These are phyloP conservation scores for Curvularia eragrostidis DNA, from an alignment of 2,329 filamentous ascomycete species.

Conservation along the genomic window DNA sequence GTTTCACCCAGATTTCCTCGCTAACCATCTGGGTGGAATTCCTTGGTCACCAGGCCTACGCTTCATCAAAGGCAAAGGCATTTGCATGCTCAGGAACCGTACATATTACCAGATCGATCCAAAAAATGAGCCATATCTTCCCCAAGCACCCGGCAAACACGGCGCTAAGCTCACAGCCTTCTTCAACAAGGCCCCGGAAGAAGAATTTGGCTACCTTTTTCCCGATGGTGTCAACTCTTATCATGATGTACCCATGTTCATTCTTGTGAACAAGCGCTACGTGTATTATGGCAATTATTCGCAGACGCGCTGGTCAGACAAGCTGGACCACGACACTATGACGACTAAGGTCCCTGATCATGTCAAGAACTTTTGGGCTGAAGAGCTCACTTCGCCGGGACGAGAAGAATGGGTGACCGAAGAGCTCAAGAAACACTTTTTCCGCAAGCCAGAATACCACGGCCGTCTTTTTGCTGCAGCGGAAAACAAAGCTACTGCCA, in stretches of 20 bases:
- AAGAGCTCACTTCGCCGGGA: slow-evolving; percentile 42
- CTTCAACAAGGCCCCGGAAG: slow-evolving; percentile 51
- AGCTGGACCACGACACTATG: slow-evolving; percentile 53
- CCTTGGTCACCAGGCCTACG: slow-evolving; percentile 53
- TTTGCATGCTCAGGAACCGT: slow-evolving; percentile 41
- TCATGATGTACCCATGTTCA: slow-evolving; percentile 53
- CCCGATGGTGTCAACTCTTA: slow-evolving; percentile 38
- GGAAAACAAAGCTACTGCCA: slow-evolving; percentile 23
- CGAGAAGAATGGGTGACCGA: slow-evolving; percentile 54
- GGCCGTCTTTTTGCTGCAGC: slow-evolving; percentile 37
- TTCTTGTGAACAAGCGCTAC: slow-evolving; percentile 43
- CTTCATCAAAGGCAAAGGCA: slow-evolving; percentile 37
- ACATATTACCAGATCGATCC: slow-evolving; percentile 54
- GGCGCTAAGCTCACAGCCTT: slow-evolving; percentile 57
- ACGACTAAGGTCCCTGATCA: slow-evolving; percentile 45
- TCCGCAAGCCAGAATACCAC: slow-evolving; percentile 51
- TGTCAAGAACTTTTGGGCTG: slow-evolving; percentile 52
- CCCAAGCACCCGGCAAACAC: slow-evolving; percentile 49
- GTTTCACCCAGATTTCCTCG: slow-evolving; percentile 51
- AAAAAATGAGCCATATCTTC: slow-evolving; percentile 52
- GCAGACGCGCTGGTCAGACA: slow-evolving; percentile 54
- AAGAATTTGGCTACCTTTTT: slow-evolving; percentile 32
- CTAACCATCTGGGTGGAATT: slow-evolving; percentile 45
- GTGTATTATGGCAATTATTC: slow-evolving; percentile 56
- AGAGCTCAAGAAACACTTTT: slow-evolving; percentile 52